These are phyloP conservation scores for Rachicladosporium sp. DNA, from an alignment of 2,329 filamentous ascomycete genomes.

Conservation along the genomic window DNA sequence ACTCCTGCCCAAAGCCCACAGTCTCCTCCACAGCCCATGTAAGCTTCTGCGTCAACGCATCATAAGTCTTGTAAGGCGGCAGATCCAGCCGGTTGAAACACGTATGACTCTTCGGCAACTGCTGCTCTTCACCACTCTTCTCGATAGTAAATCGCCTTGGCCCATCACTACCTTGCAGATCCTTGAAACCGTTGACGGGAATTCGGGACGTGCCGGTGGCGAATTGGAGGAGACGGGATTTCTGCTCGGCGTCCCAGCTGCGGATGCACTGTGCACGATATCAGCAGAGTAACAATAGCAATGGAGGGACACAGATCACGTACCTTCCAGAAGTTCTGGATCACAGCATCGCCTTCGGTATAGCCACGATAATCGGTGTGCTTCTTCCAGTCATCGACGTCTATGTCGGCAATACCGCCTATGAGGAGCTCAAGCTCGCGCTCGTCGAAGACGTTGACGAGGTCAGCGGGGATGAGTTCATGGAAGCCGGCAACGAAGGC, in stretches of 20 bases:
- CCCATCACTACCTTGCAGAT: slow-evolving; percentile 92
- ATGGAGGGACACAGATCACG: slow-evolving; percentile 7
- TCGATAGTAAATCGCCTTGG: slow-evolving; percentile 95
- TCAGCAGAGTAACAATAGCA: not conserved
- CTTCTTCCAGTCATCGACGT: slow-evolving; percentile 99
- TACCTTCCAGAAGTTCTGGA: slow-evolving; percentile 95
- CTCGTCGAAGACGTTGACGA: slow-evolving; percentile 98
- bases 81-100: slow-evolving; percentile 98
- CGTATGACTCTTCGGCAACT: slow-evolving; percentile 92
- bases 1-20: slow-evolving; percentile 97
- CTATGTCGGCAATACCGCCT: slow-evolving; percentile 98
- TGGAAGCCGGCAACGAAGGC: slow-evolving; percentile 97
- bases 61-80: slow-evolving; percentile 80
- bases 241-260: slow-evolving; percentile 96
- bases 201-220: slow-evolving; percentile 96
- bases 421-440: slow-evolving; percentile 92
- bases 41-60: slow-evolving; percentile 75
- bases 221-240: slow-evolving; percentile 90
- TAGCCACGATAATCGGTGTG: slow-evolving; percentile 98
- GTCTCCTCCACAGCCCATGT: slow-evolving; percentile 98
- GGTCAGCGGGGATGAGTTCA: slow-evolving; percentile 87
- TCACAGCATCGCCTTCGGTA: slow-evolving; percentile 93
- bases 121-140: slow-evolving; percentile 82
- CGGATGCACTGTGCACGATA: slow-evolving; percentile 52
- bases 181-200: slow-evolving; percentile 98